Conservation (phyloP, 1,139 yeast genomes). For the Saccharomycopsis phalli region DNA sequence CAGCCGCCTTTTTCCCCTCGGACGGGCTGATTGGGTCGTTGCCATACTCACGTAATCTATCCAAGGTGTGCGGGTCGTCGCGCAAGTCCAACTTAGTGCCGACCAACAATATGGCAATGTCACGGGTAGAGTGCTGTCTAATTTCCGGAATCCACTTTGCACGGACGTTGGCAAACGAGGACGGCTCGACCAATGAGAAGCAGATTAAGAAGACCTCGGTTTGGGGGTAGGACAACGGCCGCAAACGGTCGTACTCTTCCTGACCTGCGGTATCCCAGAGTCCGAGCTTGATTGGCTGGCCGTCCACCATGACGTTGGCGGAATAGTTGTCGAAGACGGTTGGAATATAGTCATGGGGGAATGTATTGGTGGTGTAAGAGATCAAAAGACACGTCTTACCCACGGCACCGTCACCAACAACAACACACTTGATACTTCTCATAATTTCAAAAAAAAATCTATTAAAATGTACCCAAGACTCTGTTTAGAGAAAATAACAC, state of each 20-base stretch:
- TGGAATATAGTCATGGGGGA: constrained; percentile 93
- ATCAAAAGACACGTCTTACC: constrained; percentile 92
- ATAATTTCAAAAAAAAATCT: too few relatives aligned
- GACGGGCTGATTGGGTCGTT: constrained; percentile 51
- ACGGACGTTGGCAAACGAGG: constrained; percentile 69
- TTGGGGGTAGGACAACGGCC: constrained; percentile 89
- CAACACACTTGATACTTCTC: constrained; percentile 93
- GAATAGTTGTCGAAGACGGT: constrained; percentile 88
- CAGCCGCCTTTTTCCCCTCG: constrained; percentile 62
- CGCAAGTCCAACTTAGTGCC: constrained; percentile 85
- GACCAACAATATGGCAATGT: constrained; percentile 65
- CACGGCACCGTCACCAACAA: constrained; percentile 96
- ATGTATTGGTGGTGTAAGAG: constrained; percentile 86
- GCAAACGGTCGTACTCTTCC: constrained; percentile 81
- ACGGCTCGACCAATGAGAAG: constrained; percentile 77
- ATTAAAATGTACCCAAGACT: too few relatives aligned
- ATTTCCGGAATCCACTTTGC: constrained; percentile 83
- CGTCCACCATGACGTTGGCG: constrained; percentile 78
- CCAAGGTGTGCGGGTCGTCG: constrained; percentile 70
- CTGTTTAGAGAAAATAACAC: too few relatives aligned
- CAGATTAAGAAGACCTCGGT: constrained; percentile 85
- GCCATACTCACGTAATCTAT: constrained; percentile 57
- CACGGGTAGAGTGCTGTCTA: constrained; percentile 72
- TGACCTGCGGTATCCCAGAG: constrained; percentile 99
- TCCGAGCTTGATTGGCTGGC: constrained; percentile 66